Evolutionary conservation across 495 filamentous ascomycete genomes (phyloP).

Genomic region (Choiromyces venosus): DNA sequence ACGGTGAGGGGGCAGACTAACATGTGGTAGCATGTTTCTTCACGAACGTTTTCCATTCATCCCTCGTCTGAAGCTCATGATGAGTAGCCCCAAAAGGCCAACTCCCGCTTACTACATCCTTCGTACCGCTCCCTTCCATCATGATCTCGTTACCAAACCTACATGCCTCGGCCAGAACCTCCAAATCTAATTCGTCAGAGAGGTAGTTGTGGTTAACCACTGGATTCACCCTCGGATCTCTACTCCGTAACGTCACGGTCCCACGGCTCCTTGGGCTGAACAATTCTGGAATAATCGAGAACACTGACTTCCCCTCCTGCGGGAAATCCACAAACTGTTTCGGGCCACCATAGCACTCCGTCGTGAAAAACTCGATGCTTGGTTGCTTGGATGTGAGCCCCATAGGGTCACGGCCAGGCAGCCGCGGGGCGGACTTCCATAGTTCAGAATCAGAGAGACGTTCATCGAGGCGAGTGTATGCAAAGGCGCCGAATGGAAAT

Average conservation of each 20-base stretch:
- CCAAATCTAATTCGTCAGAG: conserved; percentile 48
- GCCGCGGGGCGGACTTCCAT: conserved; percentile 46
- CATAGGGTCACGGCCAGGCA: conserved; percentile 52
- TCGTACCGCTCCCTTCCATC: conserved; percentile 51
- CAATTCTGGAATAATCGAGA: conserved; percentile 43
- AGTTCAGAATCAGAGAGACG: conserved; percentile 48
- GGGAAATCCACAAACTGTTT: conserved; percentile 51
- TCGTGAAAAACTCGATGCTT: conserved; percentile 52
- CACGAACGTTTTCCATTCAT: conserved; percentile 50
- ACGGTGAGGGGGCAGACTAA: background rate
- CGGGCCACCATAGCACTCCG: conserved; percentile 53
- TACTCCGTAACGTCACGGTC: conserved; percentile 44
- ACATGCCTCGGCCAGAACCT: conserved; percentile 50
- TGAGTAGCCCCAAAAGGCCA: conserved; percentile 50
- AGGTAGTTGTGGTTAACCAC: conserved; percentile 52
- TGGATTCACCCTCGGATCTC: conserved; percentile 45
- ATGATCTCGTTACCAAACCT: conserved; percentile 54
- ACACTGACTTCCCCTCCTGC: conserved; percentile 46
- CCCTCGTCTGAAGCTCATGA: conserved; percentile 48
- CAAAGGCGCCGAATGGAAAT: conserved; percentile 54
- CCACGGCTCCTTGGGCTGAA: conserved; percentile 43
- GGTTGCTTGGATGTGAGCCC: conserved; percentile 49
- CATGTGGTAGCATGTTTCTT: conserved; percentile 51
- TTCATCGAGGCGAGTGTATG: conserved; percentile 51
- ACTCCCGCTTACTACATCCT: conserved; percentile 54